Conservation (phyloP, 2,329 filamentous ascomycete species). For the Neophaeococcomyces mojaviensis region DNA sequence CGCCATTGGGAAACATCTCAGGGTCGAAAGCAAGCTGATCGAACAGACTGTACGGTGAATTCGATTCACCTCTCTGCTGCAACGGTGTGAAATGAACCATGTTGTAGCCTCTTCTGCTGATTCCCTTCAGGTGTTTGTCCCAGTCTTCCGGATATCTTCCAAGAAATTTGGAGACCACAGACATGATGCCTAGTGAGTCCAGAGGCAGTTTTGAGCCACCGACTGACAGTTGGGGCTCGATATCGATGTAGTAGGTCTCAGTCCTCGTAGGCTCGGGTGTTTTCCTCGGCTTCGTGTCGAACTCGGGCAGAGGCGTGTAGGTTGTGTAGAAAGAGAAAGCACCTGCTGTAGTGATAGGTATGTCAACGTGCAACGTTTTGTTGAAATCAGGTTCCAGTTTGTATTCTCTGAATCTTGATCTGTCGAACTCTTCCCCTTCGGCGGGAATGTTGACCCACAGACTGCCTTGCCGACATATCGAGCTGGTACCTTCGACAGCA, state of each 20-base stretch:
- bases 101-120: constrained; percentile 89
- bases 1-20: constrained; percentile 72
- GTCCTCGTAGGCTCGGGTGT: constrained; percentile 58
- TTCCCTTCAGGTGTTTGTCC: constrained; percentile 80
- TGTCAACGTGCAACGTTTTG: constrained; percentile 78
- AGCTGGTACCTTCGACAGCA: constrained; percentile 42
- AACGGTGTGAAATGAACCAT: constrained; percentile 98
- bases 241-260: constrained; percentile 82
- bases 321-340: constrained; percentile 93
- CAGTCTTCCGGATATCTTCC: constrained; percentile 83
- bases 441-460: constrained; percentile 94
- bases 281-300: constrained; percentile 51
- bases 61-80: constrained; percentile 78
- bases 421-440: constrained; percentile 65
- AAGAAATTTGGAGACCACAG: constrained; percentile 96
- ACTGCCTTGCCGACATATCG: constrained; percentile 88
- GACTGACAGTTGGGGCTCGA: constrained; percentile 71
- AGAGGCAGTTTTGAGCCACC: constrained; percentile 69
- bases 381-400: constrained; percentile 91
- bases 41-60: constrained; percentile 94
- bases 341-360: constrained; percentile 74
- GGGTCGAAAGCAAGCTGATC: constrained; percentile 86
- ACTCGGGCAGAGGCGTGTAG: constrained; percentile 76
- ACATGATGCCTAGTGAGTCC: constrained; percentile 83
- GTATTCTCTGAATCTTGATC: constrained; percentile 67